Conservation (phyloP, 371 early-diverging fungal species). For the Mortierella sp. region DNA sequence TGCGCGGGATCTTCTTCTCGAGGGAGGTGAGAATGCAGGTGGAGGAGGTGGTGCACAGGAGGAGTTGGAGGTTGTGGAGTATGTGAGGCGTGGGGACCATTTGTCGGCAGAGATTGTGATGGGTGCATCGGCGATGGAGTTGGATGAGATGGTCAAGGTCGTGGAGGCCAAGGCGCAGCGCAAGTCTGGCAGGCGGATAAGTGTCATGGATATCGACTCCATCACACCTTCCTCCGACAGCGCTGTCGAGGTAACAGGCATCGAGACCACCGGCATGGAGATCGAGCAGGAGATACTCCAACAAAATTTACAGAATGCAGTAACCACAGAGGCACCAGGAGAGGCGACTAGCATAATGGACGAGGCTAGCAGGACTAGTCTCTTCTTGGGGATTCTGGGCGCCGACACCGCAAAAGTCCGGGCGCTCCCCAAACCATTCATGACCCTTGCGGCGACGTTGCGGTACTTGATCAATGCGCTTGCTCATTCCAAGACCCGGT, state of each 20-base stretch:
- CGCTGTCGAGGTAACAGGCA: not conserved
- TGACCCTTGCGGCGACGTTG: slow-evolving; percentile 51
- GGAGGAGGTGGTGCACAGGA: not conserved
- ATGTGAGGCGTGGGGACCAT: slow-evolving; percentile 54
- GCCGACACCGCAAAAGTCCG: slow-evolving; percentile 44
- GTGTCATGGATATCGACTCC: slow-evolving; percentile 36
- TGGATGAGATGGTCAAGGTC: slow-evolving; percentile 28
- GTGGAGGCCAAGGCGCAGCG: slow-evolving; percentile 12
- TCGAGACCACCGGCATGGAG: slow-evolving; percentile 18
- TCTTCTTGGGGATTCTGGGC: slow-evolving; percentile 47
- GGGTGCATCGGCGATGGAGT: slow-evolving; percentile 33
- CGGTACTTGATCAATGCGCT: slow-evolving; percentile 50
- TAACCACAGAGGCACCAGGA: not conserved
- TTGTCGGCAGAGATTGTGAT: slow-evolving; percentile 48
- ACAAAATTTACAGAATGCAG: not conserved
- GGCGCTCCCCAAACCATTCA: slow-evolving; percentile 30
- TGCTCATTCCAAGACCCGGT: slow-evolving; percentile 49
- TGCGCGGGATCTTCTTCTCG: slow-evolving; percentile 17
- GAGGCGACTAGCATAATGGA: slow-evolving; percentile 7
- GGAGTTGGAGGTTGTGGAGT: slow-evolving; percentile 41
- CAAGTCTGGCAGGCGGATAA: slow-evolving; percentile 20
- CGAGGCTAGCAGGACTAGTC: slow-evolving; percentile 40
- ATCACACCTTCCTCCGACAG: not conserved
- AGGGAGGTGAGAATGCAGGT: not conserved
- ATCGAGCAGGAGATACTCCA: not conserved